phyloP scores from a whole-genome alignment of 169 alveolate species.

The Blepharisma undulans region DNA sequence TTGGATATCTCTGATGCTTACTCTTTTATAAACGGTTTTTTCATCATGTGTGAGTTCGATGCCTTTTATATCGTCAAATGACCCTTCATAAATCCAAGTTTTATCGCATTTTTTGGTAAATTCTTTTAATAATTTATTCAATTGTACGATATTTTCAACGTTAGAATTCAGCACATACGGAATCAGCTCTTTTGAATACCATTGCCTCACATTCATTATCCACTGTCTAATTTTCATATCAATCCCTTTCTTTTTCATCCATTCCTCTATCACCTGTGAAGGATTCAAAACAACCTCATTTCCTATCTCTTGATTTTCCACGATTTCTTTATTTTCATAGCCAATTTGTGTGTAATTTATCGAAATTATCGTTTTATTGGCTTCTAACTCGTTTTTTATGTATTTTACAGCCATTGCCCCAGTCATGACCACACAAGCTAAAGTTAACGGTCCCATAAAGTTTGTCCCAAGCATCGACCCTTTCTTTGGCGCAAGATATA shows the following conservation, averaged over 20 bases:
- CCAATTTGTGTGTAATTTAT: not conserved
- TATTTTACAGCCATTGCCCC: not conserved
- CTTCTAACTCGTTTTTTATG: not conserved
- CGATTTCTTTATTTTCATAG: not conserved
- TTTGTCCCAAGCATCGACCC: not conserved
- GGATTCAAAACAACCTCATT: not conserved
- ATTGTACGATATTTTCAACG: not conserved
- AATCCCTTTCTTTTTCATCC: not conserved
- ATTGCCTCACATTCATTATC: not conserved
- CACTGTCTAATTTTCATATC: slow-evolving; percentile 18
- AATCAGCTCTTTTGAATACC: slow-evolving; percentile 21
- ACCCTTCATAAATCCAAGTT: slow-evolving; percentile 12
- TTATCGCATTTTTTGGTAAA: not conserved
- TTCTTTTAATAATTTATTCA: not conserved
- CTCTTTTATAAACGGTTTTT: not conserved
- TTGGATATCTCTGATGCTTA: not conserved
- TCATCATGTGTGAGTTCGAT: not conserved
- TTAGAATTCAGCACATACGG: not conserved
- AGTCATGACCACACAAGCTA: not conserved
- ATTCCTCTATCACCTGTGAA: slow-evolving; percentile 2
- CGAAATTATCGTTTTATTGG: not conserved
- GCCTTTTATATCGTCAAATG: slow-evolving; percentile 9
- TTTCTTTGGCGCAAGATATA: not conserved
- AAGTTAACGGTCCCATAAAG: not conserved
- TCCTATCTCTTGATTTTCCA: not conserved